Evolutionary conservation across 805 yeast genomes (phyloP), one percentile per base, ranked within the genome.

Genomic region (Cyberlindnera euphorbiiphila): DNA sequence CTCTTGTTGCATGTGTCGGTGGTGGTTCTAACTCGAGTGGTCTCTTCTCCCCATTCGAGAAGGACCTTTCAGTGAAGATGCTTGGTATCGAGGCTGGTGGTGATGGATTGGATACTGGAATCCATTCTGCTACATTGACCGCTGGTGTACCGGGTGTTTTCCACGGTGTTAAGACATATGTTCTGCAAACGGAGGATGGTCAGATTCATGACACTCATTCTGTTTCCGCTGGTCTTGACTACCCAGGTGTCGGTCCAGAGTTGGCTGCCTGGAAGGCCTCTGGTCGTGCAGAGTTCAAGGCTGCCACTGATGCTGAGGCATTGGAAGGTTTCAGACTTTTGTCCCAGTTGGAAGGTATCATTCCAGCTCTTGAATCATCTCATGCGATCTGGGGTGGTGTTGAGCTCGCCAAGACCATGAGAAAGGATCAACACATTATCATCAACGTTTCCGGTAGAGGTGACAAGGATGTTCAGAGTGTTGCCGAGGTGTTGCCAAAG

Each of bases 241-340:
- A 93, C 61, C 99, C 99, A 18, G 99, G 97, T 65, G 99, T 93
- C 32, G 99, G 99, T 30, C 99, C 99, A 22, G 98, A 93, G 66
- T 72, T 93, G 51, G 94, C 98, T 2, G 77, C 73, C 60, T 93
- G 98, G 98, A 91, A 91, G 64, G 81, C 82, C 37, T 81, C 83
- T 44, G 97, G 97, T 19, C 79, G 99, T 57, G 98, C 94, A 8
- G 70, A 82, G 39, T 93, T 91, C 57, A 64, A 81, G 32, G 95
- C 96, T 31, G 97, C 94, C 39, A 85, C 95, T 23, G 96, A 93
- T 63, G 88, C 95, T n/a, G 80, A 93, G 59, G 98, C 98, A 21
- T 70, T 93, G 48, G 74, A 76, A 47, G 99, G 98, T 14, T 93
- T 93, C 77, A 81, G 79, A 51, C 66, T 85, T 32, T 70, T 93